phyloP scores from a whole-genome alignment of 1,139 yeast genomes.

The Sugiyamaella novakii region DNA sequence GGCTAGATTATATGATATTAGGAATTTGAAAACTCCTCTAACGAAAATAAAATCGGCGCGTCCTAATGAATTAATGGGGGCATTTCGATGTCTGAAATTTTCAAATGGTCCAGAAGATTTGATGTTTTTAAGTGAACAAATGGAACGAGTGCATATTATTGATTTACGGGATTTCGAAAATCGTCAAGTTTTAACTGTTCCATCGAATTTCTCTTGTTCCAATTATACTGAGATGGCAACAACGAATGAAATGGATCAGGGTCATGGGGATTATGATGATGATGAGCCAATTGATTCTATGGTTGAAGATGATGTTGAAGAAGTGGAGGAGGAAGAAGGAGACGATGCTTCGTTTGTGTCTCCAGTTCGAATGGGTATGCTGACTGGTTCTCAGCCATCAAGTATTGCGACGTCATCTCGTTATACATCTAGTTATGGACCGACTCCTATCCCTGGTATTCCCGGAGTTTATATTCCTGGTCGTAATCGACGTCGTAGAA shows the following conservation, averaged over 20 bases:
- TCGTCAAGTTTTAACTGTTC: conserved; percentile 73
- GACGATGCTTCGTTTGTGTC: conserved; percentile 3
- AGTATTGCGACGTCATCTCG: not conserved
- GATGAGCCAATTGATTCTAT: conserved; percentile 2
- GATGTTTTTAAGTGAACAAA: conserved; percentile 77
- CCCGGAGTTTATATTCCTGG: conserved; percentile 10
- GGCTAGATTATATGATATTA: conserved; percentile 71
- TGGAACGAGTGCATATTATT: conserved; percentile 79
- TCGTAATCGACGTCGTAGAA: conserved; percentile 2
- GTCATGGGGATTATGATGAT: conserved; percentile 13
- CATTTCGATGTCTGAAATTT: conserved; percentile 68
- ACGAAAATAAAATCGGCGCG: conserved; percentile 45
- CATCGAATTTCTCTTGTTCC: conserved; percentile 33
- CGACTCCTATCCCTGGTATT: not conserved
- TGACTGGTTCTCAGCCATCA: conserved; percentile 1
- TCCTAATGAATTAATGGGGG: conserved; percentile 48
- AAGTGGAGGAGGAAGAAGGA: conserved; percentile 4
- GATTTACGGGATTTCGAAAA: conserved; percentile 72
- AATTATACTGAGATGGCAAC: conserved; percentile 19
- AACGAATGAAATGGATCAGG: conserved; percentile 17
- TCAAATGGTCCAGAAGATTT: conserved; percentile 74
- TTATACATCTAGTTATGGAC: not conserved
- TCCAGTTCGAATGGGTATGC: conserved; percentile 10
- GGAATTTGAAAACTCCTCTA: conserved; percentile 52
- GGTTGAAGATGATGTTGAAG: conserved; percentile 6